Conservation (phyloP, 257 asterid genomes). For the Plantago ovata region DNA sequence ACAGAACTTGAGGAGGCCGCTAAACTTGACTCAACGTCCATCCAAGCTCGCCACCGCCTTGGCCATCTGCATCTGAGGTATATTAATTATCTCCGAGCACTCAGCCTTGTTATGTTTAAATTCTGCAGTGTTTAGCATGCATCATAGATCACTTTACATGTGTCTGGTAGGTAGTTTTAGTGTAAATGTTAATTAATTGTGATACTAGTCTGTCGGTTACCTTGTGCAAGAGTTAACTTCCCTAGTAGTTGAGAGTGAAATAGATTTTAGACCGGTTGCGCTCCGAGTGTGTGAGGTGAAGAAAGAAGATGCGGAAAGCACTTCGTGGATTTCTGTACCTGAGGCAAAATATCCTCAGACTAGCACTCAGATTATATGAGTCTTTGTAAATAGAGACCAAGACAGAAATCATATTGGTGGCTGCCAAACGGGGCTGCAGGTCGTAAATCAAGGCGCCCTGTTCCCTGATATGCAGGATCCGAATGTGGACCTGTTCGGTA, state of each 20-base stretch:
- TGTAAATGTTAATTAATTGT: too few species aligned
- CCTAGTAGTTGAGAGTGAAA: slow-evolving; percentile 10
- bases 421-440: neutral
- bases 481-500: neutral
- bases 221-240: slow-evolving; percentile 48
- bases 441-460: neutral
- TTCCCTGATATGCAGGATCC: slow-evolving; percentile 15
- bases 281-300: slow-evolving; percentile 5
- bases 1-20: too few species aligned
- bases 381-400: slow-evolving; percentile 22
- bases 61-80: too few species aligned
- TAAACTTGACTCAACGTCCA: too few species aligned
- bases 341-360: too few species aligned
- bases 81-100: too few species aligned
- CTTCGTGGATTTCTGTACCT: neutral
- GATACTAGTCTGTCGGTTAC: too few species aligned
- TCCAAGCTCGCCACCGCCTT: too few species aligned
- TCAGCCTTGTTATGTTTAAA: too few species aligned
- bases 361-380: slow-evolving; percentile 23
- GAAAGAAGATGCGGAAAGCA: slow-evolving; percentile 18
- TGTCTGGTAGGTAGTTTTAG: too few species aligned
- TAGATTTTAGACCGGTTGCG: neutral
- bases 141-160: too few species aligned
- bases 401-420: slow-evolving; percentile 11
- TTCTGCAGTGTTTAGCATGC: too few species aligned